Evolutionary conservation across 805 yeast species (phyloP).

Genomic region (Candida koratica): DNA sequence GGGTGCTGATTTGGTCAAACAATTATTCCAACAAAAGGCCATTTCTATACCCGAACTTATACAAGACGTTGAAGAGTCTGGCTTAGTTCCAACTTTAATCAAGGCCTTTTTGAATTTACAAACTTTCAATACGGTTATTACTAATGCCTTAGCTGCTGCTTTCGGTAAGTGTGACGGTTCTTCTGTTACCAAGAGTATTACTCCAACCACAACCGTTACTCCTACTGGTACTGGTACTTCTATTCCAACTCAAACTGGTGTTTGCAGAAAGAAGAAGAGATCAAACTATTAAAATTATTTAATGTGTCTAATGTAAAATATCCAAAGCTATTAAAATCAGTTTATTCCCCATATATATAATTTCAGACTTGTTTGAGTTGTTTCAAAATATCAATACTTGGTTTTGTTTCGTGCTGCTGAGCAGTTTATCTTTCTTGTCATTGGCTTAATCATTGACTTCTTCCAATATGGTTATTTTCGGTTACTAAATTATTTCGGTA

Average conservation of each 20-base stretch:
- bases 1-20: conserved; percentile 36
- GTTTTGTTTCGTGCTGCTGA: conserved; percentile 10
- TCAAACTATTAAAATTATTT: conserved; percentile 19
- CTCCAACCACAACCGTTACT: conserved; percentile 18
- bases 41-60: conserved; percentile 26
- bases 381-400: conserved; percentile 4
- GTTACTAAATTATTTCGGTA: no score
- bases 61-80: conserved; percentile 31
- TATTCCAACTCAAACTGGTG: conserved; percentile 14
- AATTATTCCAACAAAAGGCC: conserved; percentile 28
- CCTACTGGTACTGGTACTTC: conserved; percentile 14
- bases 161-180: conserved; percentile 34
- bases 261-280: conserved; percentile 24
- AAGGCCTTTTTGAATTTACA: conserved; percentile 35
- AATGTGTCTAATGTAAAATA: conserved; percentile 3
- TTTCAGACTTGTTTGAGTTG: conserved; percentile 7
- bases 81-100: conserved; percentile 35
- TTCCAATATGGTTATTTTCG: no score
- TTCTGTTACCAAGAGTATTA: conserved; percentile 24
- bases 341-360: conserved; percentile 7
- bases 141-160: conserved; percentile 42
- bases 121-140: conserved; percentile 38
- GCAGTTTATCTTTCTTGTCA: conserved; percentile 5
- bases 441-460: no score
- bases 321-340: neutral